These are phyloP conservation scores for Polyplosphaeria fusca DNA, from an alignment of 495 filamentous ascomycete genomes.

Conservation along the genomic window DNA sequence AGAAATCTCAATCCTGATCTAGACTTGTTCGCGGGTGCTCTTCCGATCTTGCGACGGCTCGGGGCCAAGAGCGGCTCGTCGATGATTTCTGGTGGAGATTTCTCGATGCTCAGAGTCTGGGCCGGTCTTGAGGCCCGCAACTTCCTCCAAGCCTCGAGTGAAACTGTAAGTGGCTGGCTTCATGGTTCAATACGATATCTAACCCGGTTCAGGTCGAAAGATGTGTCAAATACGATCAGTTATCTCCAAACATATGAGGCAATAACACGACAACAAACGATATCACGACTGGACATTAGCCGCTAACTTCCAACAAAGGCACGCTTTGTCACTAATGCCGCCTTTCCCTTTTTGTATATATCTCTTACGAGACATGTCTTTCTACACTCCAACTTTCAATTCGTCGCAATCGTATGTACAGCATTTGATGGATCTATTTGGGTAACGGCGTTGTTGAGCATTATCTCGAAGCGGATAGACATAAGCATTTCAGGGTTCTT, in stretches of 20 bases:
- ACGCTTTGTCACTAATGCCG: too few relatives aligned
- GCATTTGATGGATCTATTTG: too few relatives aligned
- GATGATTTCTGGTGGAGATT: slow-evolving; percentile 60
- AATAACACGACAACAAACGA: too few relatives aligned
- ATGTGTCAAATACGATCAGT: slow-evolving; percentile 47
- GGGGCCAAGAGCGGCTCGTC: slow-evolving; percentile 72
- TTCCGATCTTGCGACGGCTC: slow-evolving; percentile 87
- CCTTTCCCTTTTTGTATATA: too few relatives aligned
- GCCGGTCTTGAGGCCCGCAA: slow-evolving; percentile 83
- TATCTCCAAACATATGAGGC: slow-evolving; percentile 45
- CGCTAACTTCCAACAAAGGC: too few relatives aligned
- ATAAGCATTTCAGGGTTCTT: too few relatives aligned
- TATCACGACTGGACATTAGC: too few relatives aligned
- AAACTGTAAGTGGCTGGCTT: slow-evolving; percentile 61
- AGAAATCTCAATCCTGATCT: slow-evolving; percentile 78
- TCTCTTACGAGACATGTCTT: too few relatives aligned
- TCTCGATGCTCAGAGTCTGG: slow-evolving; percentile 94
- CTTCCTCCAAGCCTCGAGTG: slow-evolving; percentile 81
- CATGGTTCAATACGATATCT: not conserved
- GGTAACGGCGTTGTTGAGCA: too few relatives aligned
- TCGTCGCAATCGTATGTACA: too few relatives aligned
- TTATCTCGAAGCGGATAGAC: too few relatives aligned
- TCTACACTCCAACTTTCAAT: too few relatives aligned
- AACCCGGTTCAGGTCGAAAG: slow-evolving; percentile 39
- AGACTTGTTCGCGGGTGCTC: slow-evolving; percentile 82